A percentile compares a stretch with the other conserved stretches of the same genome.
These are phyloP conservation scores for Rhodotorula glutinis DNA, from an alignment of 1,284 basidiomycete genomes.

Conservation along the genomic window DNA sequence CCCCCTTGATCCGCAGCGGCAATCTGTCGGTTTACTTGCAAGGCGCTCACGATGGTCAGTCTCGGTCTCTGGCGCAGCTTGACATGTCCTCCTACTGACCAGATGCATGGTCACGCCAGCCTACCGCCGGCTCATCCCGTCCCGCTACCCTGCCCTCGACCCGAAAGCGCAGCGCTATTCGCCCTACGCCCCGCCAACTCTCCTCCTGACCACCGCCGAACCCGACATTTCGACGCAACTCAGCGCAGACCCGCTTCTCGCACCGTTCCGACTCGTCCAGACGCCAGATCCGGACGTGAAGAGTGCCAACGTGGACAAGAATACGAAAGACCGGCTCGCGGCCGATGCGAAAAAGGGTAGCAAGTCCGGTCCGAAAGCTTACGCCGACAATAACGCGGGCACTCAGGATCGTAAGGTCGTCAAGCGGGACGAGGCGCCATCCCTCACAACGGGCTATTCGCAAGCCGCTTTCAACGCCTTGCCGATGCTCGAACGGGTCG, in stretches of 20 bases:
- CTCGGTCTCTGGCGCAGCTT: background rate
- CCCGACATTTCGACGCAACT: slow-evolving; percentile 1
- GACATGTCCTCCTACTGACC: no score
- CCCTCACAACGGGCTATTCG: slow-evolving; percentile 11
- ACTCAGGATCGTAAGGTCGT: background rate
- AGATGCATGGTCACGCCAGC: background rate
- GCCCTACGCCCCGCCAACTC: slow-evolving; percentile 10
- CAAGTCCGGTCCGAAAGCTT: slow-evolving; percentile 3
- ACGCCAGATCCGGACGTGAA: slow-evolving; percentile 7
- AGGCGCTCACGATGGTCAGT: slow-evolving; percentile 23
- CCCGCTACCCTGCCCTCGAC: slow-evolving; percentile 7
- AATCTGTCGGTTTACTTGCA: slow-evolving; percentile 28
- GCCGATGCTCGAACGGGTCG: slow-evolving; percentile 23
- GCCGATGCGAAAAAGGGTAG: background rate
- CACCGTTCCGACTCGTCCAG: slow-evolving; percentile 15
- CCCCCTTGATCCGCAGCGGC: background rate
- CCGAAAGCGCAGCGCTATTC: slow-evolving; percentile 1
- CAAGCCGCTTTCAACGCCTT: slow-evolving; percentile 35
- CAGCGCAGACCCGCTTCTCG: slow-evolving; percentile 3
- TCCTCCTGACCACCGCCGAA: slow-evolving; percentile 32
- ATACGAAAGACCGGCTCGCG: background rate
- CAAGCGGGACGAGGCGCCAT: background rate
- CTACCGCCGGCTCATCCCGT: slow-evolving; percentile 24
- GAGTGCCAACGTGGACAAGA: background rate
- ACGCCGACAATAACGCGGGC: background rate